Percentiles rank a stretch among this genome's conserved stretches.
These are phyloP conservation scores for Suhomyces kilbournensis DNA, from an alignment of 805 yeast genomes.

Conservation along the genomic window DNA sequence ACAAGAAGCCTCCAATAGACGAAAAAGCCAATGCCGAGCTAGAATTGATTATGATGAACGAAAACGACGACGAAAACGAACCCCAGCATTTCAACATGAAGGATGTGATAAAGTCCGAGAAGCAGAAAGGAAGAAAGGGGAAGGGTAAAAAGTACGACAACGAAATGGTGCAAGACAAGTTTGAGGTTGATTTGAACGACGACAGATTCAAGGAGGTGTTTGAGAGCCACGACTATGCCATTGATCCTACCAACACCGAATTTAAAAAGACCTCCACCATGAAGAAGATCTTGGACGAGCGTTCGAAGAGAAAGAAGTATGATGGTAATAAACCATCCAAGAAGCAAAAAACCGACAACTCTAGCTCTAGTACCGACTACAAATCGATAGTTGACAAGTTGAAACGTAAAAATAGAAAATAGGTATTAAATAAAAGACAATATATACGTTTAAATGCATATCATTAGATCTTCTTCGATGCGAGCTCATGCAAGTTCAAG, in stretches of 20 bases:
- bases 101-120: conserved; percentile 72
- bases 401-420: conserved; percentile 46
- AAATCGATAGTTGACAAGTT: conserved; percentile 48
- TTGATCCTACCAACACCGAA: conserved; percentile 91
- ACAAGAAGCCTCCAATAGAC: conserved; percentile 9
- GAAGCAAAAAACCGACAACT: conserved; percentile 10
- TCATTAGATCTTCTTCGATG: background rate
- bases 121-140: conserved; percentile 51
- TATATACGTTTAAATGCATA: background rate
- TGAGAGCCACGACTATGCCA: conserved; percentile 85
- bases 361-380: conserved; percentile 11
- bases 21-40: conserved; percentile 55
- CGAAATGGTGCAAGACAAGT: conserved; percentile 44
- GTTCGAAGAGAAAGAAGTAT: conserved; percentile 49
- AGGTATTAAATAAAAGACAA: too few relatives aligned
- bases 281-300: conserved; percentile 76
- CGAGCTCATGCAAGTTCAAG: background rate
- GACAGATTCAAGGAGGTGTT: conserved; percentile 81
- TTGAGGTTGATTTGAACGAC: conserved; percentile 73
- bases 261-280: conserved; percentile 84
- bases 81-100: conserved; percentile 72
- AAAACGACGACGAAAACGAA: conserved; percentile 39
- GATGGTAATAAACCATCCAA: conserved; percentile 8
- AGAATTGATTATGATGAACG: conserved; percentile 71
- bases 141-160: conserved; percentile 51